Percentiles rank a stretch among this genome's conserved stretches.
Evolutionary conservation across 352 stramenopile genomes (phyloP).

Genomic region (Phytophthora uliginosa): DNA sequence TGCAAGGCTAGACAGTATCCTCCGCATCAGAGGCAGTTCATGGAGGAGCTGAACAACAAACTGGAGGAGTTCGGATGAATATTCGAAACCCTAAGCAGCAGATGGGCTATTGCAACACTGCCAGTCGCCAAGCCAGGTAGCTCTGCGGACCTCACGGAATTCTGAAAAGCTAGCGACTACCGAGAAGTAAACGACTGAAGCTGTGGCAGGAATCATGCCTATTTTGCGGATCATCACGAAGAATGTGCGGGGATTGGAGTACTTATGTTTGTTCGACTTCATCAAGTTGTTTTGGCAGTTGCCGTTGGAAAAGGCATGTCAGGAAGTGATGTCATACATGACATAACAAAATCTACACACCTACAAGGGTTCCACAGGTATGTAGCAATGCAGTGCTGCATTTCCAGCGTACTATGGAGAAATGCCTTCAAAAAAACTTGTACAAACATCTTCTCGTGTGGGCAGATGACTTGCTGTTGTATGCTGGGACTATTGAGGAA

Average conservation of each 20-base stretch:
- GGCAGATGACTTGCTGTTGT: background rate
- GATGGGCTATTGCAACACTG: background rate
- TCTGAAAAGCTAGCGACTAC: background rate
- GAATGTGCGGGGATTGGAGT: no score
- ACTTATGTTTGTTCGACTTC: no score
- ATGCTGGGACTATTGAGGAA: background rate
- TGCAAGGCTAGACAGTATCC: background rate
- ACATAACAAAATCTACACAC: background rate
- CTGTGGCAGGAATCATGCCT: no score
- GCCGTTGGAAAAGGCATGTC: background rate
- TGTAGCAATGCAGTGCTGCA: conserved; percentile 5
- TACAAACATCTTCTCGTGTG: conserved; percentile 9
- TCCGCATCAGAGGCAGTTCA: conserved; percentile 4
- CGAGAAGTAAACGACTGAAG: no score
- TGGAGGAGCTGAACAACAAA: background rate
- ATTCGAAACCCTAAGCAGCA: background rate
- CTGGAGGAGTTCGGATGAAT: background rate
- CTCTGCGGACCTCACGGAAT: background rate
- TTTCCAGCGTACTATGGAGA: conserved; percentile 2
- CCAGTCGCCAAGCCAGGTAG: background rate
- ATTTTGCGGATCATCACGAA: no score
- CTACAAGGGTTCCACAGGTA: background rate
- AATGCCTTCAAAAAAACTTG: background rate
- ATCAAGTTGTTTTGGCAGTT: no score
- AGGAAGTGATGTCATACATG: conserved; percentile 4